Percentiles rank a stretch among this genome's conserved stretches.
phyloP scores from a whole-genome alignment of 2,329 filamentous ascomycete species.

The Neoarthrinium moseri region DNA sequence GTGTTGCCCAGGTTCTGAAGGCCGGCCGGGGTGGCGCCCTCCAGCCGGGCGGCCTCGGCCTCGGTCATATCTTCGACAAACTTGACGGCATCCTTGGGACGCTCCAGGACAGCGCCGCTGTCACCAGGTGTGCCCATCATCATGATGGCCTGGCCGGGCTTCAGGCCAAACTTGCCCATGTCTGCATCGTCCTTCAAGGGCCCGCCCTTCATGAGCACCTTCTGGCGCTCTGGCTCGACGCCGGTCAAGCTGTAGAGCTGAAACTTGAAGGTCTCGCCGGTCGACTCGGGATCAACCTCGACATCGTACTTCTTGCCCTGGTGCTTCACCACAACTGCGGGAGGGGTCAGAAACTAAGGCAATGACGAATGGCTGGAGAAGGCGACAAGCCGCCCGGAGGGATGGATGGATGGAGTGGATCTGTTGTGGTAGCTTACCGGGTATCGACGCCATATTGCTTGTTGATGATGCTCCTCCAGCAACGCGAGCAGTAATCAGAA shows the following conservation, averaged over 20 bases:
- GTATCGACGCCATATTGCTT: conserved; percentile 26
- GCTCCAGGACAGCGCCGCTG: conserved; percentile 55
- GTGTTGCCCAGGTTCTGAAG: conserved; percentile 94
- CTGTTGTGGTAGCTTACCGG: conserved; percentile 17
- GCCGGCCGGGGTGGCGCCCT: conserved; percentile 83
- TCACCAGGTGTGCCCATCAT: conserved; percentile 91
- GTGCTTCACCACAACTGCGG: conserved; percentile 87
- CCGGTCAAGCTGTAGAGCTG: conserved; percentile 94
- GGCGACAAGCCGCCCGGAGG: neutral
- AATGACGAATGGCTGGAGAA: no score
- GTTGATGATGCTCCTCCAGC: neutral
- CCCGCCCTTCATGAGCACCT: conserved; percentile 90
- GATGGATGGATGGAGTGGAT: conserved; percentile 5
- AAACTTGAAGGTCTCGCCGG: conserved; percentile 91
- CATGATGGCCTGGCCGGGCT: conserved; percentile 84
- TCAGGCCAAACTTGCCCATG: conserved; percentile 79
- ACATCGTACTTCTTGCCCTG: conserved; percentile 94
- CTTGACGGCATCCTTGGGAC: conserved; percentile 78
- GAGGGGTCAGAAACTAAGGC: conserved; percentile 1
- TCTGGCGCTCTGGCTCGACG: conserved; percentile 94
- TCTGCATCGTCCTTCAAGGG: conserved; percentile 95
- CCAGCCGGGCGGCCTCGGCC: conserved; percentile 79
- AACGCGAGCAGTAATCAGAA: no score
- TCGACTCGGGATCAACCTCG: conserved; percentile 80
- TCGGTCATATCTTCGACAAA: conserved; percentile 98